These are phyloP conservation scores for Yamadazyma siamensis DNA, from an alignment of 1,139 yeast genomes.

Conservation along the genomic window DNA sequence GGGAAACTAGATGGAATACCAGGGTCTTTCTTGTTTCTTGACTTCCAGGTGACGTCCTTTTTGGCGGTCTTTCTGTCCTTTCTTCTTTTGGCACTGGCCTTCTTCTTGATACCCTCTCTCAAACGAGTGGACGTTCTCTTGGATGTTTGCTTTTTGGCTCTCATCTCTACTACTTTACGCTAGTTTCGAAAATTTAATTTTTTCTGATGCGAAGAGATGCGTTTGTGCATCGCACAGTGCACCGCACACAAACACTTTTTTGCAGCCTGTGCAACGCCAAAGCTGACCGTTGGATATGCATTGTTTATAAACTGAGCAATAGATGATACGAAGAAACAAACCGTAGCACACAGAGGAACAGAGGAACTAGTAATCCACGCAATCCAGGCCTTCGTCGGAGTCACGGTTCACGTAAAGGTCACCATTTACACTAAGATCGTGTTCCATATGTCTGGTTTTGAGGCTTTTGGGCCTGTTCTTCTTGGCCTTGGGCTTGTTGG, in stretches of 20 bases:
- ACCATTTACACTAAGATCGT: no score
- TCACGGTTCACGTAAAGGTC: no score
- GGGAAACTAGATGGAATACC: slow-evolving; percentile 96
- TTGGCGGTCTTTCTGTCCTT: slow-evolving; percentile 79
- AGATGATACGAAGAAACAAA: no score
- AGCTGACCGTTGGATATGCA: no score
- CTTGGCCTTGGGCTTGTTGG: not conserved
- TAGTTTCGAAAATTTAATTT: slow-evolving; percentile 1
- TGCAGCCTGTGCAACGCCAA: not conserved
- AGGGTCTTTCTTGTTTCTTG: slow-evolving; percentile 77
- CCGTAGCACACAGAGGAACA: no score
- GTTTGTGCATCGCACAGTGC: slow-evolving; percentile 1
- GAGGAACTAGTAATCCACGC: no score
- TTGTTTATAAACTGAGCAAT: no score
- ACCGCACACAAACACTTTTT: slow-evolving; percentile 1
- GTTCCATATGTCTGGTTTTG: slow-evolving; percentile 7
- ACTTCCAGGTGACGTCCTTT: slow-evolving; percentile 92
- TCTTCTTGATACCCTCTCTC: slow-evolving; percentile 94
- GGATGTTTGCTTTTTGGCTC: slow-evolving; percentile 67
- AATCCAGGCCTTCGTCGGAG: no score
- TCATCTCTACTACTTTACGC: slow-evolving; percentile 22
- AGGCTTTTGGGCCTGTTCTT: slow-evolving; percentile 5
- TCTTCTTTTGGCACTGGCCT: slow-evolving; percentile 87
- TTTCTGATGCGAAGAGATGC: slow-evolving; percentile 7
- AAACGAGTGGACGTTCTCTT: slow-evolving; percentile 88